Percentiles rank a stretch among this genome's conserved stretches.
phyloP scores from a whole-genome alignment of 495 filamentous ascomycete genomes.

The Daldinia vernicosa region DNA sequence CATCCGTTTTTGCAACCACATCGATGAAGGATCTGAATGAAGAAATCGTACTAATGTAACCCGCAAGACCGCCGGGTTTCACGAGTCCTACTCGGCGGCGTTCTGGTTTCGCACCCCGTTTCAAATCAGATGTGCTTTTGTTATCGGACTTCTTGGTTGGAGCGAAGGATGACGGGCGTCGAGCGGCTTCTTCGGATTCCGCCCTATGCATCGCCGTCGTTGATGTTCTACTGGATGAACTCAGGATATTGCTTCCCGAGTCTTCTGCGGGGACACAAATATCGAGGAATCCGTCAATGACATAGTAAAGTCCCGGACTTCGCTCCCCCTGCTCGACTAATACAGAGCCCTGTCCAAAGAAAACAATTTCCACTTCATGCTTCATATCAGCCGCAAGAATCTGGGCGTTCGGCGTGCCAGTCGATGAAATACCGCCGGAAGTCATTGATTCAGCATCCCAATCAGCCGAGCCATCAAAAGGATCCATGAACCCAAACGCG shows the following conservation, averaged over 20 bases:
- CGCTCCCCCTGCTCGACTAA: conserved; percentile 97
- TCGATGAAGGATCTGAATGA: conserved; percentile 97
- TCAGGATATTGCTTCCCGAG: conserved; percentile 48
- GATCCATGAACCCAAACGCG: conserved; percentile 94
- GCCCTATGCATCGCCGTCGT: conserved; percentile 48
- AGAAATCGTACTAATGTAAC: conserved; percentile 91
- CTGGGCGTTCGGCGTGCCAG: conserved; percentile 54
- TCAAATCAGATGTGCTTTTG: conserved; percentile 23
- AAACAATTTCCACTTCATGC: conserved; percentile 97
- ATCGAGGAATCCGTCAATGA: conserved; percentile 96
- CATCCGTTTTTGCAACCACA: conserved; percentile 96
- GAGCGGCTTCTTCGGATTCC: conserved; percentile 41
- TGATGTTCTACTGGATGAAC: conserved; percentile 46
- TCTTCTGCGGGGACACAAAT: conserved; percentile 67
- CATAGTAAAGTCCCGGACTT: conserved; percentile 95
- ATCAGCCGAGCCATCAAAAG: conserved; percentile 81
- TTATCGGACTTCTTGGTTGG: conserved; percentile 26
- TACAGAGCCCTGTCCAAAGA: conserved; percentile 92
- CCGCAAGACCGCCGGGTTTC: conserved; percentile 93
- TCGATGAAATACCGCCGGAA: conserved; percentile 61
- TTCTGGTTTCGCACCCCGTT: conserved; percentile 31
- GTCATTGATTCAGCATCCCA: conserved; percentile 88
- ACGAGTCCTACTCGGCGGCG: conserved; percentile 83
- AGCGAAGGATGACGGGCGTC: conserved; percentile 33
- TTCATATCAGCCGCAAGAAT: conserved; percentile 75